Percentiles rank a stretch among this genome's conserved stretches.
These are phyloP conservation scores for Ophiostoma ips DNA, from an alignment of 2,329 filamentous ascomycete species.

Conservation along the genomic window DNA sequence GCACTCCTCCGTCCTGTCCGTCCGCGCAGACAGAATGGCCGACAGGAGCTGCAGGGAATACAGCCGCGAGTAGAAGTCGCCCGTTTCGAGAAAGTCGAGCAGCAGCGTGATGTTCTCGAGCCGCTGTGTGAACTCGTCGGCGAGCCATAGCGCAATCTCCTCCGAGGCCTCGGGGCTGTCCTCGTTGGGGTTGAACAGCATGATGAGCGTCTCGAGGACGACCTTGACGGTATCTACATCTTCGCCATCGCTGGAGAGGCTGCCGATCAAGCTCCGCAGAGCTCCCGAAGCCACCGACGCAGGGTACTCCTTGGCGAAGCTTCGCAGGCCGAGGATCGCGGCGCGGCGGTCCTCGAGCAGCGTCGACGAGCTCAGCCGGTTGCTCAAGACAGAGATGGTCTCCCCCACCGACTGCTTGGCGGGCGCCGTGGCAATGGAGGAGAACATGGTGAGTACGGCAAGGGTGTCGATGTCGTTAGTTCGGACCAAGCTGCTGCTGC, in stretches of 20 bases:
- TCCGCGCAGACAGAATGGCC: conserved; percentile 70
- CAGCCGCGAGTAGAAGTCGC: conserved; percentile 79
- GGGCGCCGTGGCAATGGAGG: conserved; percentile 54
- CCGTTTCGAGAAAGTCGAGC: conserved; percentile 73
- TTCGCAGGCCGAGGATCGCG: conserved; percentile 81
- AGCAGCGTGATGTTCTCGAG: conserved; percentile 93
- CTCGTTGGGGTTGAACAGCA: conserved; percentile 66
- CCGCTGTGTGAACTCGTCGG: conserved; percentile 93
- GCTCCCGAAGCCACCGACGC: conserved; percentile 90
- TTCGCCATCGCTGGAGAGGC: conserved; percentile 73
- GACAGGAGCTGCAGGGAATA: conserved; percentile 84
- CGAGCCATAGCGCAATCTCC: conserved; percentile 89
- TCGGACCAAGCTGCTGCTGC: background rate
- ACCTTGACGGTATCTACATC: conserved; percentile 95
- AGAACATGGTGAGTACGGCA: conserved; percentile 34
- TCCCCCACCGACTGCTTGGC: conserved; percentile 93
- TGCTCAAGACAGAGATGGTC: conserved; percentile 82
- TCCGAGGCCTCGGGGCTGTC: conserved; percentile 83
- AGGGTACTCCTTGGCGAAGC: conserved; percentile 92
- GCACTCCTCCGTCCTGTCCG: conserved; percentile 88
- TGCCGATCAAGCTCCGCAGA: conserved; percentile 74
- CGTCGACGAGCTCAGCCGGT: conserved; percentile 75
- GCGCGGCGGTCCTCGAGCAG: conserved; percentile 88
- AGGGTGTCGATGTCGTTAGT: background rate
- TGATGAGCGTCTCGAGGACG: conserved; percentile 84